These are phyloP conservation scores for Lindgomyces ingoldianus DNA, from an alignment of 495 filamentous ascomycete genomes.

Conservation along the genomic window DNA sequence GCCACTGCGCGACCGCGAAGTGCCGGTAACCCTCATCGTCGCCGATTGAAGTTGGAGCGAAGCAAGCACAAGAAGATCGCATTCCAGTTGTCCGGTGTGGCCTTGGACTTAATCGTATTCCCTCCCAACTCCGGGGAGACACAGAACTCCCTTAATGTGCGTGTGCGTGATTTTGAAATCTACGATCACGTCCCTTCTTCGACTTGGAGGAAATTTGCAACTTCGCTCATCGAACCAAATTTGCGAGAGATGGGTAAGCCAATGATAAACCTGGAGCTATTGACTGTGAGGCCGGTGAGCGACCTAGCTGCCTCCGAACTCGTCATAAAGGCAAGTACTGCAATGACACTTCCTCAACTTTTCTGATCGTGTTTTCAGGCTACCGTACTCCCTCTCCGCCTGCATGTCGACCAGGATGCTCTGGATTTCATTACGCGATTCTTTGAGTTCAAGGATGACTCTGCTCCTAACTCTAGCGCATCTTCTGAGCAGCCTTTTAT, in stretches of 20 bases:
- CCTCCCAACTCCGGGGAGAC: conserved; percentile 77
- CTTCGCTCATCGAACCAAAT: conserved; percentile 84
- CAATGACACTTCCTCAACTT: background rate
- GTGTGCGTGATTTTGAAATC: conserved; percentile 79
- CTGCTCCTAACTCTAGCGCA: conserved; percentile 48
- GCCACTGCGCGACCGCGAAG: conserved; percentile 42
- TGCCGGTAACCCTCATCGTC: conserved; percentile 50
- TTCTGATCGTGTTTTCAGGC: conserved; percentile 51
- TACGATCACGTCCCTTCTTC: conserved; percentile 94
- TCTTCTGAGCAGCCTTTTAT: conserved; percentile 81
- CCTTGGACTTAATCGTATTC: conserved; percentile 80
- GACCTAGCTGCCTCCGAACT: conserved; percentile 87
- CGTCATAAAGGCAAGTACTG: conserved; percentile 66
- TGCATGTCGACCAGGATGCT: conserved; percentile 98
- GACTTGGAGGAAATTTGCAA: conserved; percentile 97
- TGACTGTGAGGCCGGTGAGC: conserved; percentile 81
- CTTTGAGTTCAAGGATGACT: conserved; percentile 94
- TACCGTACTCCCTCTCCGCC: conserved; percentile 78
- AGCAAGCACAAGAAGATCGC: conserved; percentile 94
- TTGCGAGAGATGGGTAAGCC: conserved; percentile 78
- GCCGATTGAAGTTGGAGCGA: conserved; percentile 70
- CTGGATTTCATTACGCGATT: conserved; percentile 96
- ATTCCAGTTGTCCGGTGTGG: conserved; percentile 86
- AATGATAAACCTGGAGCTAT: conserved; percentile 86
- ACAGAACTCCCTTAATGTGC: conserved; percentile 80